Base-by-base conservation (phyloP, 768 basidiomycete species). In the Exidia glandulosa region DNA sequence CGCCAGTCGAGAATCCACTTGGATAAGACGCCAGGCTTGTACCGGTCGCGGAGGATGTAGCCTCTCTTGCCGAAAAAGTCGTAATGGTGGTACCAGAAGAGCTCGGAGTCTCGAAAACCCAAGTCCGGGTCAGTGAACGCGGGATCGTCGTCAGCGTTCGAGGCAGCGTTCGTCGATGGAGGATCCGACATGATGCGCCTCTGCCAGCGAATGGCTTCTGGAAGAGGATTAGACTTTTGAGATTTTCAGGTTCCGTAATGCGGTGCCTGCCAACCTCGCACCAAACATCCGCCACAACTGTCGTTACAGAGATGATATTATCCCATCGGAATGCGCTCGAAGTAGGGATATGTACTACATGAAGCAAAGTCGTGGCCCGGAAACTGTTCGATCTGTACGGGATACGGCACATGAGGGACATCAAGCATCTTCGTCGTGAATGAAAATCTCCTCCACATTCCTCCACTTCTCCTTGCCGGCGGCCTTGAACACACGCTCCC, bases 361-460 rank as follows among this genome's bases (percentile, higher is more conserved):
- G n/a, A n/a, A n/a, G n/a, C n/a, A n/a, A n/a, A n/a, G n/a, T n/a
- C n/a, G n/a, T n/a, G n/a, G n/a, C n/a, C n/a, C n/a, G n/a, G n/a
- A n/a, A n/a, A n/a, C n/a, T n/a, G n/a, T n/a, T n/a, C n/a, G n/a
- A n/a, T n/a, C n/a, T n/a, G n/a, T n/a, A n/a, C n/a, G n/a, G n/a
- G n/a, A n/a, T n/a, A n/a, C n/a, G n/a, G n/a, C n/a, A n/a, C n/a
- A n/a, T n/a, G n/a, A 37, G 10, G 36, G 36, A 37, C 10, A 37
- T 70, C 61, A 75, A 13, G 70, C 69, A 32, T n/a, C n/a, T n/a
- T 69, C 61, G 57, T 86, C 86, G 36, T 87, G 84, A 57, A 88
- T 82, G 72, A 94, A 96, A 63, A 97, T 93, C 32, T 75, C 69
- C 50, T 91, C 90, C 13, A 95, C 90, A 25, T 77, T 80, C 61